Base-by-base conservation (phyloP, 352 stramenopile species). In the Globisporangium orthogonon region DNA sequence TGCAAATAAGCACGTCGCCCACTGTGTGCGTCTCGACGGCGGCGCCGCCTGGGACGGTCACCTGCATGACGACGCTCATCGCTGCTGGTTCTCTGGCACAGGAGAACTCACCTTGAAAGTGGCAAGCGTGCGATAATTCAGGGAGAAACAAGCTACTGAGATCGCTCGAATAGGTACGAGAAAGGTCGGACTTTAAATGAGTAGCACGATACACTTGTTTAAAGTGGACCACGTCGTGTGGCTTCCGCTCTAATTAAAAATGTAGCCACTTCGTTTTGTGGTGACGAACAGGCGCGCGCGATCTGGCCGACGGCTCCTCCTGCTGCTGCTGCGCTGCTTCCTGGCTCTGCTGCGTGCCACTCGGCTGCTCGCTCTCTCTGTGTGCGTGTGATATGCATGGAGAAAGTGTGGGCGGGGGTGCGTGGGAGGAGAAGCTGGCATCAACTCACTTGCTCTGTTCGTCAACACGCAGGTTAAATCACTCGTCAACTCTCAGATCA, bases 1-100 rank as follows among this genome's bases (percentile, higher is more conserved):
- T 94, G 58, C 82, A 90, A 48, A 92, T 87, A 44, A 94, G 71
- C 56, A 94, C 81, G 61, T 94, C 84, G 50, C 84, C 84, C n/a
- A 91, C 69, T 44, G 82, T 89, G 66, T 87, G 91, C 66, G 70
- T 90, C 54, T 90, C 82, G 41, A 89, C 54, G 46, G 84, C 70
- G 17, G 73, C 59, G 57, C 73, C 73, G 49, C 66, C 72, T 45
- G 68, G 66, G 65, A 88, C 74, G 40, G 78, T 73, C 49, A 88
- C 61, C 61, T 90, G 79, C 54, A 85, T 58, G 50, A 88, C 74
- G 65, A 77, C 74, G 57, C 78, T 88, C 78, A 88, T 83, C 37
- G 7, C n/a, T 30, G 23, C 23, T 23, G 23, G 23, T 35, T 58
- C 29, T 11, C 44, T 28, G 13, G 11, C 33, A n/a, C 39, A 40